Evolutionary conservation across 2,329 filamentous ascomycete genomes (phyloP).

Genomic region (Trichoderma aggressivum): DNA sequence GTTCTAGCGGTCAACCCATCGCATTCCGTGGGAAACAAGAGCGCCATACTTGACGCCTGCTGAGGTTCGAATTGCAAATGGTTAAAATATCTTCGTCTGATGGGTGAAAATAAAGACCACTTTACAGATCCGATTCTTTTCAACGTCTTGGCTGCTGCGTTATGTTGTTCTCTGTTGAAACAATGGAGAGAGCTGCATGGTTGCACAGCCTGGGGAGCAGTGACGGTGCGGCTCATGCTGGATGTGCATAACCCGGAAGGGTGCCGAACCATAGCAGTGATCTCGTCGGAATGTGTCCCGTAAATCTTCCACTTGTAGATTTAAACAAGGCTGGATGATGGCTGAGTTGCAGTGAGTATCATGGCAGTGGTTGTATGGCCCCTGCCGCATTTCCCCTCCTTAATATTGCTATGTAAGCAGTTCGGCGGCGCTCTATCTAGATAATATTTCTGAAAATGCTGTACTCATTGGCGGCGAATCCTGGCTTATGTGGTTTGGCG

Average conservation of each 20-base stretch:
- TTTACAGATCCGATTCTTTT: background rate
- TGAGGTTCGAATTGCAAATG: background rate
- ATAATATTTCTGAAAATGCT: background rate
- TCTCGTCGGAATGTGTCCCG: background rate
- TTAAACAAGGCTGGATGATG: background rate
- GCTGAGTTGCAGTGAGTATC: background rate
- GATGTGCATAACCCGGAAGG: background rate
- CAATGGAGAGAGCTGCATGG: background rate
- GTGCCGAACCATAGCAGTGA: background rate
- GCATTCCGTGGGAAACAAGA: background rate
- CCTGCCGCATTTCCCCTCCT: background rate
- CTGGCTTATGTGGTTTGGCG: background rate
- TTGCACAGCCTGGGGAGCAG: background rate
- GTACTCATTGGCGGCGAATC: background rate
- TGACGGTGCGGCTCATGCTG: background rate
- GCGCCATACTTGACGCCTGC: background rate
- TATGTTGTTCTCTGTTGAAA: background rate
- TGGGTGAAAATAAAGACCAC: background rate
- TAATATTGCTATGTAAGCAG: background rate
- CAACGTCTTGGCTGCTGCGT: background rate
- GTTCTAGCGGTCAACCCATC: background rate
- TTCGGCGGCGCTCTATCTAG: background rate
- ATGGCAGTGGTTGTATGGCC: background rate
- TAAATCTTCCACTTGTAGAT: background rate
- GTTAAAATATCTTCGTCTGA: background rate